phyloP scores from a whole-genome alignment of 176 grass and related monocot genomes.

The Rhynchospora tenuis region DNA sequence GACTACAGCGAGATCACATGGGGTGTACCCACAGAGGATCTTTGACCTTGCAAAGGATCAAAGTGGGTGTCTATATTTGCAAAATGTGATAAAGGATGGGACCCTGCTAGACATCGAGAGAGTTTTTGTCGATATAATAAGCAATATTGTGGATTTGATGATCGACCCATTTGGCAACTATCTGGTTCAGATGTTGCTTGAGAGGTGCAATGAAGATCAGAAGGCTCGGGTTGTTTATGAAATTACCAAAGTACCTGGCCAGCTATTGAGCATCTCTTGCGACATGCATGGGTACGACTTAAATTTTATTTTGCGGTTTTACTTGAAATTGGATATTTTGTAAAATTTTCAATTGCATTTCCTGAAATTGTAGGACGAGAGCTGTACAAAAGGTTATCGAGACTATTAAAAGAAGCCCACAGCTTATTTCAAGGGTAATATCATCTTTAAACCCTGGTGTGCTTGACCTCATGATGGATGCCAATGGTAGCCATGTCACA shows the following conservation, averaged over 20 bases:
- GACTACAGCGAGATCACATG: not conserved
- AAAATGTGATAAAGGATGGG: slow-evolving; percentile 52
- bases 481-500: slow-evolving; percentile 68
- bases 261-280: slow-evolving; percentile 58
- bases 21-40: slow-evolving; percentile 27
- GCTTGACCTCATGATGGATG: slow-evolving; percentile 56
- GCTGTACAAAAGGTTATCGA: slow-evolving; percentile 86
- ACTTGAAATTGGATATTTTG: not conserved
- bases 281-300: slow-evolving; percentile 75
- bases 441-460: slow-evolving; percentile 44
- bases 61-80: slow-evolving; percentile 52
- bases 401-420: slow-evolving; percentile 28
- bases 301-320: not conserved
- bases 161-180: slow-evolving; percentile 64
- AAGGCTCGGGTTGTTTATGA: slow-evolving; percentile 45
- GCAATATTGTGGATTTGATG: slow-evolving; percentile 70
- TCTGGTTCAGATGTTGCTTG: slow-evolving; percentile 68
- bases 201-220: slow-evolving; percentile 49
- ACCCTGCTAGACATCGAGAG: slow-evolving; percentile 45
- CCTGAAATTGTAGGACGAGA: slow-evolving; percentile 47
- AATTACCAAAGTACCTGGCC: slow-evolving; percentile 46
- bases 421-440: slow-evolving; percentile 47
- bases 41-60: slow-evolving; percentile 66
- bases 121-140: slow-evolving; percentile 50
- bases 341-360: slow-evolving; percentile 1